Percentiles rank a stretch among this genome's conserved stretches.
These are phyloP conservation scores for Funneliformis caledonium DNA, from an alignment of 371 early-diverging fungal species.

Conservation along the genomic window DNA sequence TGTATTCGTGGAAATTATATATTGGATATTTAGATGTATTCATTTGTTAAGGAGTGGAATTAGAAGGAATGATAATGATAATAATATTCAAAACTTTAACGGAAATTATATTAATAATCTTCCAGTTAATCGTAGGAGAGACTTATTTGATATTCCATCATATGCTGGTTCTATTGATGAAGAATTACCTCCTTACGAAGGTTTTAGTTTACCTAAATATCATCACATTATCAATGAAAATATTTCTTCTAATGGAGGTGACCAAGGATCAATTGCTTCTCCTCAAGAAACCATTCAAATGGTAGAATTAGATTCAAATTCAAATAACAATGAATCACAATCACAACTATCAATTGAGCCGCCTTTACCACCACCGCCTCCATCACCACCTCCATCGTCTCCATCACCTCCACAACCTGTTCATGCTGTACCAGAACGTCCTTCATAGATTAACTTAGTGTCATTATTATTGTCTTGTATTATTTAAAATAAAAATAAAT, in stretches of 20 bases:
- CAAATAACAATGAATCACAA: too few species aligned
- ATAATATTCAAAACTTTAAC: too few species aligned
- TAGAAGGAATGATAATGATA: neutral
- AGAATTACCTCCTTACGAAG: constrained; percentile 21
- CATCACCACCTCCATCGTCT: neutral
- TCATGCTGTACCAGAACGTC: neutral
- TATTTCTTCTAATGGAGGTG: neutral
- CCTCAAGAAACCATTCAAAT: neutral
- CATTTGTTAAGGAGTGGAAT: neutral
- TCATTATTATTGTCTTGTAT: too few species aligned
- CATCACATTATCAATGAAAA: neutral
- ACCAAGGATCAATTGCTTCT: neutral
- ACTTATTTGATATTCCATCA: neutral
- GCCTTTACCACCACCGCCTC: neutral
- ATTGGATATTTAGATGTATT: constrained; percentile 6
- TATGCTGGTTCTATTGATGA: constrained; percentile 9
- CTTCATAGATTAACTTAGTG: neutral
- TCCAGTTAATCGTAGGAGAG: neutral
- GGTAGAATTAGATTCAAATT: neutral
- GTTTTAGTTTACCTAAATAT: constrained; percentile 22
- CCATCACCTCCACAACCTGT: neutral
- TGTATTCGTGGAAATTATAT: constrained; percentile 12
- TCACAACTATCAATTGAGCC: neutral
- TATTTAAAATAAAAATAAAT: too few species aligned
- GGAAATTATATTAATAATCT: neutral